Percentiles rank a stretch among this genome's conserved stretches.
phyloP scores from a whole-genome alignment of 1,284 basidiomycete genomes.

The Ustilago nuda region DNA sequence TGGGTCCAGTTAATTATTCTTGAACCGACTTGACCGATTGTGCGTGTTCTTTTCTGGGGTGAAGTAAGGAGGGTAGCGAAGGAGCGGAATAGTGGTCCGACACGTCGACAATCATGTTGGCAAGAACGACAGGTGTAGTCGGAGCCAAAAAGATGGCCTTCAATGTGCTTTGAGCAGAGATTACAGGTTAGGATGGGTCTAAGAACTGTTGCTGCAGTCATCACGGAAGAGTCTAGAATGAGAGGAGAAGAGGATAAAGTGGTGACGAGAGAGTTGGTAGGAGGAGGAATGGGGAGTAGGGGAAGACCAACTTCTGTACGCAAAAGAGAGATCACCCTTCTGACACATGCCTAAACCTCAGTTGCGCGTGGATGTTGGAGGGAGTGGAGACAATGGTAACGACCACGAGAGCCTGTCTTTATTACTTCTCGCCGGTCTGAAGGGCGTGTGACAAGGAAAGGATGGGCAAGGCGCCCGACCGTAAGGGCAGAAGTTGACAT shows the following conservation, averaged over 20 bases:
- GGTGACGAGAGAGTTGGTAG: neutral
- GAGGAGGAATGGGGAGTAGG: neutral
- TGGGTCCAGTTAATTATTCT: conserved; percentile 13
- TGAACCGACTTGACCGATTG: conserved; percentile 9
- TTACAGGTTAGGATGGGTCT: conserved; percentile 1
- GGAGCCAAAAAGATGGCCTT: neutral
- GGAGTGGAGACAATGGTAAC: neutral
- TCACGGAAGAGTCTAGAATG: neutral
- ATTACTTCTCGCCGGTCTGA: neutral
- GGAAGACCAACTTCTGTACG: neutral
- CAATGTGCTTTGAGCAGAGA: conserved; percentile 9
- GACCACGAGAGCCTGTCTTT: neutral
- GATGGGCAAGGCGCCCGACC: neutral
- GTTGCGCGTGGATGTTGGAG: neutral
- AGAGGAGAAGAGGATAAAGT: neutral
- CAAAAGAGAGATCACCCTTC: neutral
- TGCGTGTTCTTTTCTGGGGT: neutral
- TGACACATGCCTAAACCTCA: neutral
- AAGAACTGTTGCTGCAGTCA: conserved; percentile 2
- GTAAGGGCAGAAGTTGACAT: neutral
- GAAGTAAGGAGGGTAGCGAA: neutral
- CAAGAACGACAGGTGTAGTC: conserved; percentile 15
- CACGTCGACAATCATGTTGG: conserved; percentile 12
- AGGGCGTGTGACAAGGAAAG: neutral
- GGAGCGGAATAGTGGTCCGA: conserved; percentile 8